Percentiles rank a stretch among this genome's conserved stretches.
Conservation (phyloP, 1,284 basidiomycete species). For the Fomitiporia mediterranea region DNA sequence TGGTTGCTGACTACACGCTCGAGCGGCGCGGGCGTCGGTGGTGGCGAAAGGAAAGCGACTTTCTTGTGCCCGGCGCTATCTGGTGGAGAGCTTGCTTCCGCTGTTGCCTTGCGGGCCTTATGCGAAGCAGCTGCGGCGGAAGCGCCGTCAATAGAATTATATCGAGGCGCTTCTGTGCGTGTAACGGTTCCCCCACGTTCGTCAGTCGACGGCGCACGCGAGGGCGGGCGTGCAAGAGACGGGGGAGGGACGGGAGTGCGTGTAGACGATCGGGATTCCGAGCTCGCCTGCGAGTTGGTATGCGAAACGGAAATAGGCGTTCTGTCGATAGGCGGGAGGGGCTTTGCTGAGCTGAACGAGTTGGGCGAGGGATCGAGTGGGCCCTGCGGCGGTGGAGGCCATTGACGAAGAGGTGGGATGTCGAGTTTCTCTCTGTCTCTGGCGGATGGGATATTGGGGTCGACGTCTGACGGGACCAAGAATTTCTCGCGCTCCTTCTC, state of each 20-base stretch:
- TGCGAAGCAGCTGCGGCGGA: slow-evolving; percentile 41
- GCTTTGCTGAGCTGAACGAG: slow-evolving; percentile 54
- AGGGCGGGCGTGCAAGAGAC: not conserved
- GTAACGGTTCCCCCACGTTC: not conserved
- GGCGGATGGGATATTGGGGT: slow-evolving; percentile 24
- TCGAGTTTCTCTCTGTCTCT: slow-evolving; percentile 59
- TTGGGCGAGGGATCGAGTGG: slow-evolving; percentile 41
- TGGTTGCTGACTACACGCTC: slow-evolving; percentile 17
- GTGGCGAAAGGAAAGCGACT: slow-evolving; percentile 78
- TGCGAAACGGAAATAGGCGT: slow-evolving; percentile 33
- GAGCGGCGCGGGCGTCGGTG: slow-evolving; percentile 51
- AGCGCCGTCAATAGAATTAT: slow-evolving; percentile 12
- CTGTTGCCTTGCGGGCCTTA: slow-evolving; percentile 49
- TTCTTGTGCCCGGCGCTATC: slow-evolving; percentile 58
- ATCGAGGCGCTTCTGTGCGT: slow-evolving; percentile 12
- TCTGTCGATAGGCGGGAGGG: slow-evolving; percentile 52
- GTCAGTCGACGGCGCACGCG: slow-evolving; percentile 4
- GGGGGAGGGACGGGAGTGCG: slow-evolving; percentile 5
- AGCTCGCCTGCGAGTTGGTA: slow-evolving; percentile 30
- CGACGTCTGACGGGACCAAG: slow-evolving; percentile 27
- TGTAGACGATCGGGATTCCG: slow-evolving; percentile 28
- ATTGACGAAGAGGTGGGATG: slow-evolving; percentile 49
- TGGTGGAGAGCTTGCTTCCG: slow-evolving; percentile 34
- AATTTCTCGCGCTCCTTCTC: slow-evolving; percentile 59
- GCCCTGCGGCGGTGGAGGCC: slow-evolving; percentile 51